A percentile compares a stretch with the other conserved stretches of the same genome.
Conservation (phyloP, 192 early-diverging fungal genomes). For the Physocladia obscura region DNA sequence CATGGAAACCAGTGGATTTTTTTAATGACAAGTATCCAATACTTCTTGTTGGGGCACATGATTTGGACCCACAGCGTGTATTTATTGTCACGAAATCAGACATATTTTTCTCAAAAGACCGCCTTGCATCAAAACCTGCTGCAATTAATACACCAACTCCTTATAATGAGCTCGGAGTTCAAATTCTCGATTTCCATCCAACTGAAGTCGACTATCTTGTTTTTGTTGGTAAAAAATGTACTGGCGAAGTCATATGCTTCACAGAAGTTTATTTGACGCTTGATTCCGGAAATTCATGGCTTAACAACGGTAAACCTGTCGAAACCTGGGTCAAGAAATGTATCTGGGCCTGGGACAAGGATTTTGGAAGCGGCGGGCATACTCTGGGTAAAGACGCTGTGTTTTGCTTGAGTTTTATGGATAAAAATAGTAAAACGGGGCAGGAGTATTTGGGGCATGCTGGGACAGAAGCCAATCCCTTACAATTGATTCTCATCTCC, state of each 20-base stretch:
- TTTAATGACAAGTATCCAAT: slow-evolving; percentile 52
- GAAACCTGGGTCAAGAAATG: slow-evolving; percentile 85
- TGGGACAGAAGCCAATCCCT: slow-evolving; percentile 55
- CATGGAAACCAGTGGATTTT: slow-evolving; percentile 56
- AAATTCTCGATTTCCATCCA: slow-evolving; percentile 86
- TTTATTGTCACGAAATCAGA: slow-evolving; percentile 41
- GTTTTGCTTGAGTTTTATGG: slow-evolving; percentile 68
- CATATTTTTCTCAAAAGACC: slow-evolving; percentile 53
- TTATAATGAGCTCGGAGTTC: slow-evolving; percentile 69
- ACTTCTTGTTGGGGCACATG: slow-evolving; percentile 66
- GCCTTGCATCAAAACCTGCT: slow-evolving; percentile 53
- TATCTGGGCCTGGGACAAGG: slow-evolving; percentile 55
- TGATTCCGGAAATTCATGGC: slow-evolving; percentile 73
- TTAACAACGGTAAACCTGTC: slow-evolving; percentile 45
- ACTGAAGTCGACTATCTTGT: slow-evolving; percentile 82
- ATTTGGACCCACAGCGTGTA: slow-evolving; percentile 63
- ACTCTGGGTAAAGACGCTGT: slow-evolving; percentile 65
- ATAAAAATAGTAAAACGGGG: slow-evolving; percentile 59
- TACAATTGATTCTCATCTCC: slow-evolving; percentile 69
- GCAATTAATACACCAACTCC: slow-evolving; percentile 49
- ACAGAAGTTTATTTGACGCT: slow-evolving; percentile 71
- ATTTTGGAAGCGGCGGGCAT: neutral
- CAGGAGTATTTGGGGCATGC: slow-evolving; percentile 51
- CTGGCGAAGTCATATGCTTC: slow-evolving; percentile 54
- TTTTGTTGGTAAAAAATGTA: slow-evolving; percentile 66